These are phyloP conservation scores for Phytopythium boreale DNA, from an alignment of 352 stramenopile species.

Conservation along the genomic window DNA sequence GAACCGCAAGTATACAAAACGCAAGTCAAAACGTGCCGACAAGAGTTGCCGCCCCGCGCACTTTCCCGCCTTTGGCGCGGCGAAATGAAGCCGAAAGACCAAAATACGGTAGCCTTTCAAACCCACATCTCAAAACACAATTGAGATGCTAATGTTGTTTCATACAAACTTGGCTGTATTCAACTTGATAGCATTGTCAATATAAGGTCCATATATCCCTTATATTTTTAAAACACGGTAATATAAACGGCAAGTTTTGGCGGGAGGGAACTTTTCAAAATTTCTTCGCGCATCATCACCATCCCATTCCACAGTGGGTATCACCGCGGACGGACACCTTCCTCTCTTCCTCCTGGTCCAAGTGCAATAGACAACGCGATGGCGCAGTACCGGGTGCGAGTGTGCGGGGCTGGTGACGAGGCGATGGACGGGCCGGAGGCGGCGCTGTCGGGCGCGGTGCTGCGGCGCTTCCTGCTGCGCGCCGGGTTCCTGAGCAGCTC, in stretches of 20 bases:
- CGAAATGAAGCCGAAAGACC: too few relatives aligned
- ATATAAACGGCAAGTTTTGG: not conserved
- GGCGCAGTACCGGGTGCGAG: not conserved
- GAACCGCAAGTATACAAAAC: not conserved
- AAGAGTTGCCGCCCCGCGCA: not conserved
- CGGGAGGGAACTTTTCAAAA: not conserved
- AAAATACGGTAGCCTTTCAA: not conserved
- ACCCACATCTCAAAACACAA: too few relatives aligned
- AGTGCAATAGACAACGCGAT: not conserved
- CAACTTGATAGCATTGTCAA: not conserved
- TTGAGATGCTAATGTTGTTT: too few relatives aligned
- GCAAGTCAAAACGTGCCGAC: not conserved
- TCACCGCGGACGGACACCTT: not conserved
- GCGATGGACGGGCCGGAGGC: conserved; percentile 17
- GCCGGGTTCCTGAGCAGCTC: conserved; percentile 63
- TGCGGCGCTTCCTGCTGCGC: conserved; percentile 72
- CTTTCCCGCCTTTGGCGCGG: not conserved
- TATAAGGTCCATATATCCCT: not conserved
- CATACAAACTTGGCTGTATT: not conserved
- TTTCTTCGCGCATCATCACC: not conserved
- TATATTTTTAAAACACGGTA: not conserved
- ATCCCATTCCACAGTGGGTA: not conserved
- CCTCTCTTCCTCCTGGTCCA: not conserved
- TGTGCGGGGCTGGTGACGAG: not conserved
- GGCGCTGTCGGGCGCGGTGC: conserved; percentile 34